Base-by-base conservation (phyloP, 179 eudicot genomes). In the Camellia oleifera region DNA sequence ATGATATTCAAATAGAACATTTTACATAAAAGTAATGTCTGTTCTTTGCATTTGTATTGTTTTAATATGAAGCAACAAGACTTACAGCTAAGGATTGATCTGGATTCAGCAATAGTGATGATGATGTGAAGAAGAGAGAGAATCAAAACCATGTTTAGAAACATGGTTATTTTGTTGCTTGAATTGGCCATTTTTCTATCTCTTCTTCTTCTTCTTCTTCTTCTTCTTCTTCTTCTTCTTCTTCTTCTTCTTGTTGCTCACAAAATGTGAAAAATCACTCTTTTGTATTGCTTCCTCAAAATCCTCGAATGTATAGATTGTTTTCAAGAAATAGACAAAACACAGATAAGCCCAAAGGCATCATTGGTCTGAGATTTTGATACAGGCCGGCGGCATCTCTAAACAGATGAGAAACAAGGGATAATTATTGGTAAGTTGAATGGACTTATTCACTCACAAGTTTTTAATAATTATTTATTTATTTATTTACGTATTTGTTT, bases 41-140 rank as follows among this genome's bases (percentile, higher is more conserved):
- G 1, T 32, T 32, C 40, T 32, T 32, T 32, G 40, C 0, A 32
- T 32, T 32, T 32, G 40, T 32, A 1, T 32, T 32, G 40, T 32
- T 32, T 32, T 32, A 32, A 32, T 32, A 32, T 32, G 40, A 50
- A 9, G 46, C 4, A 17, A 1, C 4, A 73, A 18, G 2, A 18
- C 20, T 77, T 72, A 76, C 86, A 12, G 1, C 20, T 20, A 7
- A 65, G 26, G 8, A 40, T 40, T 23, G 81, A 57, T 72, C 79
- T 76, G 73, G 73, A 64, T 80, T 85, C 79, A 13, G 66, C 69
- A 7, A 69, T n/a, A 2, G 76, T n/a, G 75, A 74, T 53, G 60
- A 84, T 53, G 44, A 82, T 32, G 40, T 32, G 73, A 67, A 81
- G 75, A 82, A 80, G 64, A n/a, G 81, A 65, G 66, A 83, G 70